Base-by-base conservation (phyloP, 2,329 filamentous ascomycete species). In the Hymenoscyphus scutula region DNA sequence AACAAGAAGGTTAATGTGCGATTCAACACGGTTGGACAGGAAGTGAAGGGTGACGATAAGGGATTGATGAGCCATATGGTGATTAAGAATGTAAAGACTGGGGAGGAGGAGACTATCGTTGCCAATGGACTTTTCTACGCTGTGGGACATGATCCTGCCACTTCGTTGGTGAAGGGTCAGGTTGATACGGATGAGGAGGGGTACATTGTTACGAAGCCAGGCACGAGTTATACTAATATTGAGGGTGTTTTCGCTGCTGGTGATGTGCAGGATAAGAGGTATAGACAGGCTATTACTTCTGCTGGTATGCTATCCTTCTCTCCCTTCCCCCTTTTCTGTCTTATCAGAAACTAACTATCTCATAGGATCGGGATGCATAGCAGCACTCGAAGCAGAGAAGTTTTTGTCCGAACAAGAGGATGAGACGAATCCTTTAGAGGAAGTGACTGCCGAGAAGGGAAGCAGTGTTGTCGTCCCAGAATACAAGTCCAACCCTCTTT, bases 191-290 rank as follows among this genome's bases (percentile, higher is more conserved):
- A 99, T 74, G 84, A 85, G 67, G 94, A 99, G 67, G 92, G 92
- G 25, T 99, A 99, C 78, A 86, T 99, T 64, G 77, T 92, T 71
- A 99, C 95, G 62, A 86, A 89, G 77, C 90, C 95, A 3, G 96
- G 95, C 62, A 94, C 92, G 54, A 92, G 92, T 63, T 83, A 89
- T 74, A 99, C 95, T 56, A 97, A 87, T 77, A 78, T 97, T 5
- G 86, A 92, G 74, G 95, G 95, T 76, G 92, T 99, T 23, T 99
- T 97, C 75, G 95, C 95, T 41, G 95, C 94, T 10, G 95, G 95
- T 67, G 95, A 99, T 75, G 96, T 99, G 10, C 95, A 99, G 81
- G 96, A 99, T 77, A 99, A 98, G 88, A 87, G 89, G 75, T 99
- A 99, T 78, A 87, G 95, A 76, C 95, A 99, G 81, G 95, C 95